Base-by-base conservation (phyloP, 148 eudicot genomes). In the Chenopodium formosanum region DNA sequence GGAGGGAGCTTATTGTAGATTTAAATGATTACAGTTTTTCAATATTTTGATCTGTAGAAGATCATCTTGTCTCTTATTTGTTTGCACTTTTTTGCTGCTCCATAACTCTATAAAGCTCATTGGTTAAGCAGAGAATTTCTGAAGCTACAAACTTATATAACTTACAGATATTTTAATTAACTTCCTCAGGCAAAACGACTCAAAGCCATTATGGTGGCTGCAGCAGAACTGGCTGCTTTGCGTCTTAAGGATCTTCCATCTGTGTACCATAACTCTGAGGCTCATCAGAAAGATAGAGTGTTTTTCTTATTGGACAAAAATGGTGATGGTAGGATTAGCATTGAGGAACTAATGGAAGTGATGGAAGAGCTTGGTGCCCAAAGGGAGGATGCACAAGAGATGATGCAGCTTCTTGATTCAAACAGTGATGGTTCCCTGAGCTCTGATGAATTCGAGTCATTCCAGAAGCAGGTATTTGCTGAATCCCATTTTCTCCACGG, bases 281-380 rank as follows among this genome's bases (percentile, higher is more conserved):
- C 80, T 76, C 86, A 89, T 76, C 84, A 86, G 62, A 89, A 89
- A 82, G 88, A 87, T 83, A 78, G 90, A 82, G 97, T 88, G 13
- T 96, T 96, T 84, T 89, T 80, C 69, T 88, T 94, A 67, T 94
- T 96, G 62, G 99, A 96, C 90, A 96, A 96, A 89, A 96, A 96
- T 91, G 97, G 98, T 83, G 98, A 96, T 88, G 99, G 99, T 81
- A 91, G 90, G 88, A 96, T 96, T 80, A 96, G 99, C 89, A 89
- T 96, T 27, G 99, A 94, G 87, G 98, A 96, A 87, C 90, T 96
- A 74, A 94, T 85, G 89, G 99, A 96, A 85, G 97, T 96, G 62
- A 96, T 96, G 98, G 97, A 91, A 85, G 99, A 96, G 88, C 92
- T 96, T 67, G 99, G 99, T 86, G 99, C 97, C 80, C 89, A 88